Percentiles rank a stretch among this genome's conserved stretches.
These are phyloP conservation scores for Xylaria grammica DNA, from an alignment of 495 filamentous ascomycete genomes.

Conservation along the genomic window DNA sequence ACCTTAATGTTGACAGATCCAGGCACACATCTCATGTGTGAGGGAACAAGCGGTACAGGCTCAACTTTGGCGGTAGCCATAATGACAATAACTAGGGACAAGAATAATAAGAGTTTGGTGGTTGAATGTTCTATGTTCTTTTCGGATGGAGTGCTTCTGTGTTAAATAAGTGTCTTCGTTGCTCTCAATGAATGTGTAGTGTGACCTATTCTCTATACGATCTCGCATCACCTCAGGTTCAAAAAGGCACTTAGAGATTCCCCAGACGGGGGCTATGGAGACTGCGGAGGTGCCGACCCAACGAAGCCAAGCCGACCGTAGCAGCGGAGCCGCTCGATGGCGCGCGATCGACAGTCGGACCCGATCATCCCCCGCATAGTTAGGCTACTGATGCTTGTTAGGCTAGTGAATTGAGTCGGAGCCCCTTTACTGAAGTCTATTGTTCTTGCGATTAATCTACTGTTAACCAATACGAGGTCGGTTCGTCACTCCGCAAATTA, in stretches of 20 bases:
- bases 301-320: neutral
- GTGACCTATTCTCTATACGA: neutral
- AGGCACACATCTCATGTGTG: conserved; percentile 15
- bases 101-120: neutral
- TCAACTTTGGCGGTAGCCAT: conserved; percentile 8
- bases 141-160: conserved; percentile 3
- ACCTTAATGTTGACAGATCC: conserved; percentile 7
- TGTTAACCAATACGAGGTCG: neutral
- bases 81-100: neutral
- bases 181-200: neutral
- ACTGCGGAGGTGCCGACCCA: neutral
- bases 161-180: neutral
- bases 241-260: neutral
- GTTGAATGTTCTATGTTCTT: neutral
- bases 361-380: conserved; percentile 5
- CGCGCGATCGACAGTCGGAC: conserved; percentile 2
- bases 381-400: neutral
- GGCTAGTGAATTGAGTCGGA: neutral
- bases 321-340: conserved; percentile 11
- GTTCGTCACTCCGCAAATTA: neutral
- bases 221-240: neutral
- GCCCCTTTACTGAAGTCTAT: neutral
- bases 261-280: neutral
- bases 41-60: neutral
- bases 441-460: neutral